phyloP scores from a whole-genome alignment of 2,329 filamentous ascomycete species.

The Bipolaris gigantea region DNA sequence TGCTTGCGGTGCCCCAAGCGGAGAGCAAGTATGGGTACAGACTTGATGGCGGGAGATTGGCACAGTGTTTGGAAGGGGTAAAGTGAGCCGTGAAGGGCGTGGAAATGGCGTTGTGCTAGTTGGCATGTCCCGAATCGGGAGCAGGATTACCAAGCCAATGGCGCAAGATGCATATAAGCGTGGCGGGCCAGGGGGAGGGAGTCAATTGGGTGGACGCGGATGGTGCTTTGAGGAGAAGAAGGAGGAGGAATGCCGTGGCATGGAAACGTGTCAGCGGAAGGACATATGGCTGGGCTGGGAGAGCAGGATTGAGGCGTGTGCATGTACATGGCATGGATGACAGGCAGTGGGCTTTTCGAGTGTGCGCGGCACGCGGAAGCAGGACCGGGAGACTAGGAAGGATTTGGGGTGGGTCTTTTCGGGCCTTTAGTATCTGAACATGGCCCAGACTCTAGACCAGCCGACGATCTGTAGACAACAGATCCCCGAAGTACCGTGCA shows the following conservation, averaged over 20 bases:
- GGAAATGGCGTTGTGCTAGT: no score
- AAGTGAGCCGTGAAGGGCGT: no score
- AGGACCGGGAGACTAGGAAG: neutral
- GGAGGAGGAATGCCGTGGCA: neutral
- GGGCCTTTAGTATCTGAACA: slow-evolving; percentile 1
- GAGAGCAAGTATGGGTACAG: no score
- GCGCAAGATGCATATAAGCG: no score
- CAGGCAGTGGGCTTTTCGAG: neutral
- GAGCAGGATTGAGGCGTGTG: neutral
- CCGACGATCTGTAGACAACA: neutral
- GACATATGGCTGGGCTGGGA: neutral
- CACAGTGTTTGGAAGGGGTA: no score
- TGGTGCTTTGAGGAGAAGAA: neutral
- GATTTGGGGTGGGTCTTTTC: neutral
- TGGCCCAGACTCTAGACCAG: slow-evolving; percentile 1
- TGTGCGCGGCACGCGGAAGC: slow-evolving; percentile 1
- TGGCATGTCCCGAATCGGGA: no score
- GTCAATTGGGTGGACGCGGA: no score
- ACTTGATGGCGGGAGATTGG: no score
- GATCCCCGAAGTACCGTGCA: neutral
- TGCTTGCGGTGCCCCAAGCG: no score
- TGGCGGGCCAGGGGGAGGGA: no score
- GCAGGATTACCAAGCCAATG: no score
- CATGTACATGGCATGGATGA: neutral
- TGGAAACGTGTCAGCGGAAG: neutral